phyloP scores from a whole-genome alignment of 768 basidiomycete species.

The Lactarius tabidus region DNA sequence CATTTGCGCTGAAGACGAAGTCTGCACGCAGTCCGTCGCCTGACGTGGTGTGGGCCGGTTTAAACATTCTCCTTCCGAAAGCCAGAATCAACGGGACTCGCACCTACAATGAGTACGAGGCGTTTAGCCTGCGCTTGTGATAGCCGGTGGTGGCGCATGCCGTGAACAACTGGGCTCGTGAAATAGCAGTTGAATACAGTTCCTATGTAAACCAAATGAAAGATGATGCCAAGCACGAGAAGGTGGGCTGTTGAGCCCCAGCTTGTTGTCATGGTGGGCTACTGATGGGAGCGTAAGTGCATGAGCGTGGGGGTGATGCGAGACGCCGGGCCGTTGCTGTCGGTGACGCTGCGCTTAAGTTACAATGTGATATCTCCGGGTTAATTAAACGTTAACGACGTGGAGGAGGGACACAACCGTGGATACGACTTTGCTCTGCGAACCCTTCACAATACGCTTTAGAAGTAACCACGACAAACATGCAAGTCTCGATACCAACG shows the following conservation, averaged over 20 bases:
- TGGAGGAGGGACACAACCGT: background rate
- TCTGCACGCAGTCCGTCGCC: conserved; percentile 86
- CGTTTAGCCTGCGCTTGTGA: conserved; percentile 56
- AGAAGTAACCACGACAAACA: background rate
- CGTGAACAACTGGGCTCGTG: conserved; percentile 74
- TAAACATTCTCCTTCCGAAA: background rate
- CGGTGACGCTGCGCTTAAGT: background rate
- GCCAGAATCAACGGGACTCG: conserved; percentile 17
- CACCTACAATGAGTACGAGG: conserved; percentile 77
- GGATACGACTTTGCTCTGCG: background rate
- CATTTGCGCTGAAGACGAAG: conserved; percentile 61
- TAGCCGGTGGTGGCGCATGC: conserved; percentile 57
- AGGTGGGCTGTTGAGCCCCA: conserved; percentile 33
- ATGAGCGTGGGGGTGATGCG: background rate
- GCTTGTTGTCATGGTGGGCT: conserved; percentile 11
- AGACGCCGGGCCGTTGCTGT: background rate
- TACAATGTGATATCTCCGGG: background rate
- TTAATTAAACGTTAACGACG: background rate
- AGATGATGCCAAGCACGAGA: conserved; percentile 63
- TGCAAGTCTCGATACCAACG: background rate
- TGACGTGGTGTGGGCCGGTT: conserved; percentile 28
- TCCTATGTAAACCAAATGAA: conserved; percentile 69
- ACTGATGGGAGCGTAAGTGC: background rate
- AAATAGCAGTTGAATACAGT: conserved; percentile 88
- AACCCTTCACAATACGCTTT: background rate